These are phyloP conservation scores for Betula pendula DNA, from an alignment of 306 rosid species.

Conservation along the genomic window DNA sequence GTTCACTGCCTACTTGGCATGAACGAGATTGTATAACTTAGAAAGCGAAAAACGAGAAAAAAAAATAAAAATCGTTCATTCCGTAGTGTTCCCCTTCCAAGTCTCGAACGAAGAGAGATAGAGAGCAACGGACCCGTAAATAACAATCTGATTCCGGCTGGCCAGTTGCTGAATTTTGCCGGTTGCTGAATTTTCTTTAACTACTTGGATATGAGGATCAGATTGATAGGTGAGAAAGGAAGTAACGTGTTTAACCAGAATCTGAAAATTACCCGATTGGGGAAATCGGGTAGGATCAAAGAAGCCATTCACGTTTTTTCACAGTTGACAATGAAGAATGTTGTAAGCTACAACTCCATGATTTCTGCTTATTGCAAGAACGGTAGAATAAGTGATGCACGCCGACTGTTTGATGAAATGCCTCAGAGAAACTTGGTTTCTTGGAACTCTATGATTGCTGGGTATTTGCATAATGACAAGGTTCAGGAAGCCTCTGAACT, in stretches of 20 bases:
- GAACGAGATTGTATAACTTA: too few species aligned
- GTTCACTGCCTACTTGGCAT: too few species aligned
- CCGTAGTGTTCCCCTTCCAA: too few species aligned
- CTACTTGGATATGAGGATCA: constrained; percentile 31
- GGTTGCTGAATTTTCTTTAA: too few species aligned
- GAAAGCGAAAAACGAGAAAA: too few species aligned
- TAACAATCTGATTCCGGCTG: too few species aligned
- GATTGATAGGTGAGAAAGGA: constrained; percentile 46
- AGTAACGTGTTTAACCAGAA: constrained; percentile 54
- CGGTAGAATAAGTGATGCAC: constrained; percentile 58
- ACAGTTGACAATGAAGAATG: constrained; percentile 50
- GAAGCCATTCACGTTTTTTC: constrained; percentile 66
- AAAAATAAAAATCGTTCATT: too few species aligned
- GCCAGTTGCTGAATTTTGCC: too few species aligned
- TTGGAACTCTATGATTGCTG: constrained; percentile 81
- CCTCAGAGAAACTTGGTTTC: constrained; percentile 60
- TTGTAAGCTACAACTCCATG: constrained; percentile 83
- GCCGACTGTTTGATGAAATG: constrained; percentile 70
- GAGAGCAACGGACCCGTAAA: too few species aligned
- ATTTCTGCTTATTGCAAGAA: constrained; percentile 67
- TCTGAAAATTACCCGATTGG: constrained; percentile 52
- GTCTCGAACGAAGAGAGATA: too few species aligned
- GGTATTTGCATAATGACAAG: constrained; percentile 60
- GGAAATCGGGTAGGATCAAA: constrained; percentile 63
- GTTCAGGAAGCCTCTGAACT: constrained; percentile 55